Base-by-base conservation (phyloP, 2,329 filamentous ascomycete genomes). In the Curvularia sp. region DNA sequence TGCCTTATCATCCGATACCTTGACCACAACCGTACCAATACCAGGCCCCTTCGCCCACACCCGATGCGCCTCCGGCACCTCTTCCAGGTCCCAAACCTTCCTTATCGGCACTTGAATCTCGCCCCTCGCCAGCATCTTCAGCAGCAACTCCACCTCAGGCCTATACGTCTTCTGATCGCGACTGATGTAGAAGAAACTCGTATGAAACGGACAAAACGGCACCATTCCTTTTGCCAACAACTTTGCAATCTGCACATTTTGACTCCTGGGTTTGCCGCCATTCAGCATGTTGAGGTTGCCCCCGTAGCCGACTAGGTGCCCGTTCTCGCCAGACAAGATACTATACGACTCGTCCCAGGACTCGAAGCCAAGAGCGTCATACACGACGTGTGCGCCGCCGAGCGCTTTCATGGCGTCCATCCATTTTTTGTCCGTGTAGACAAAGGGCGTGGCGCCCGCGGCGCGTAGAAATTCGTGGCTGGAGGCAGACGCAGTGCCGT, bases 391-490 rank as follows among this genome's bases (percentile, higher is more conserved):
- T 0, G 76, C 82, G 20, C 82, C 82, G 10, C 82, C 82, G 7
- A 80, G 63, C 5, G 64, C 70, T 46, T 79, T 77, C 79, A 84
- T 82, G 5, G 71, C 72, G 22, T 56, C 51, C 38, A 84, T 82
- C 83, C 82, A 84, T 46, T 78, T 64, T 68, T 84, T 84, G 67
- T 83, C 73, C 9, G 72, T 75, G 71, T 85, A 85, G 0, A 77
- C 77, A 52, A 83, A 47, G 4, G 44, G 28, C 1, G n/a, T 47
- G 28, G 44, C 44, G 18, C 44, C 44, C 2, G 44, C 44, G 8
- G n/a, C 44, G 9, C 44, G 28, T 9, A 47, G 28, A 4, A n/a
- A 28, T 3, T 28, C 44, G 18, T 47, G 44, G 18, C 31, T 47
- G 3, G 28, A n/a, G 8, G 44, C 44, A 1, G 44, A 31, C 2